Evolutionary conservation across 306 rosid genomes (phyloP), one percentile per base, ranked within the genome.

Genomic region (Cercis canadensis): DNA sequence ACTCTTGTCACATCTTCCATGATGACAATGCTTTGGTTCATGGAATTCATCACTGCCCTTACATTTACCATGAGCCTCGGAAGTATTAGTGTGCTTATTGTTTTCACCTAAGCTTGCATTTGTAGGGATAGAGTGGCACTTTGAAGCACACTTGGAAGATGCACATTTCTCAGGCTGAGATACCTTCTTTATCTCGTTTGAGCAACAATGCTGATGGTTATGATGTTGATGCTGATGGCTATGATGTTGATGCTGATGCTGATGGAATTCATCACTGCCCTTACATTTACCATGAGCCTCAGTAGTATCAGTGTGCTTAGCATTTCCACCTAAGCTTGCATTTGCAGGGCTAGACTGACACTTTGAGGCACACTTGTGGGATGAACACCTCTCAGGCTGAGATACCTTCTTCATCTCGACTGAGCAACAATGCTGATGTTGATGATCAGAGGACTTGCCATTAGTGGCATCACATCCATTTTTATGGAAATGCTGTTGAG

Each of bases 391-490:
- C 40, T 84, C 76, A 32, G 85, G 69, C 41, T 77, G 72, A 54
- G 73, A 56, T 6, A 55, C 5, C 56, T 37, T 10, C 55, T 62
- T 4, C 41, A 52, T 65, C 14, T 72, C 78, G 44, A 75, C 76
- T 66, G 87, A 86, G 80, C 82, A 77, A 54, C 90, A 84, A 47
- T 74, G 49, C 13, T 76, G 66, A 12, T 72, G 70, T 12, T 81
- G 81, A 47, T 79, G 70, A 50, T 83, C 75, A 55, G 78, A 56
- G 34, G 78, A 58, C 54, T 58, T 69, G 11, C 56, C 78, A n/a
- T 78, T 62, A 33, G 43, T 50, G 15, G 44, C 75, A 46, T 52
- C 49, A 52, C 90, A 82, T 62, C 79, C 83, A 54, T 79, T 73
- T 44, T 81, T 87, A 62, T 86, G 84, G 68, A 8, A 11, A 67